Evolutionary conservation across 805 yeast genomes (phyloP), one percentile per base, ranked within the genome.

Genomic region (Ogataea chonburiensis): DNA sequence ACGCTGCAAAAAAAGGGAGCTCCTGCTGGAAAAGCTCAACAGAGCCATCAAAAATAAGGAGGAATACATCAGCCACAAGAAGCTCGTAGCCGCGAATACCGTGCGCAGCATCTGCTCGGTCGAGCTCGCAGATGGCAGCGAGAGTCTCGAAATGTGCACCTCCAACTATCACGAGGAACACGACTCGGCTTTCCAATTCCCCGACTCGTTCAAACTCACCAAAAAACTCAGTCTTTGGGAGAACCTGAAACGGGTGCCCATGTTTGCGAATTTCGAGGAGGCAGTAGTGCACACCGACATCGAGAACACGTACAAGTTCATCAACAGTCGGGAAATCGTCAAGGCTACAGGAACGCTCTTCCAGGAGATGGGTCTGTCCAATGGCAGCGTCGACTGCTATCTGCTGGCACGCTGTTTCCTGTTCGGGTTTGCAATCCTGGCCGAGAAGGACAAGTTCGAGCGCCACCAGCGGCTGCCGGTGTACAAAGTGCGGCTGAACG

Each of bases 381-480:
- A 21, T 6, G 40, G 35, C 1, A 20, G 31, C 4, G 17, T 36
- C 9, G 42, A 40, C 22, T 16, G 35, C 12, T 29, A 34, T 26
- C 20, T 46, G 8, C 17, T 41, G 12, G 43, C 49, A 5, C 24
- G 45, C 18, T 47, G 47, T 24, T 40, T 46, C 19, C 39, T 46
- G 13, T 46, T 44, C 31, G 49, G 47, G 7, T 29, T 45, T 14
- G 31, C 40, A 2, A 16, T 47, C 5, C 21, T 46, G 23, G 45
- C 46, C 15, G 53, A 46, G 22, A 40, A 40, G 16, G 42, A 45
- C 26, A 42, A 47, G 35, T 38, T 34, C 24, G 46, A 43, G 12
- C 37, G 25, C 19, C 35, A 28, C 27, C 37, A 43, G 12, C 32
- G 48, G 9, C 29, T 10, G 7, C 45, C 52, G n/a, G 40, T 42